Evolutionary conservation across 179 eudicot species (phyloP).

Genomic region (Camellia oleifera): DNA sequence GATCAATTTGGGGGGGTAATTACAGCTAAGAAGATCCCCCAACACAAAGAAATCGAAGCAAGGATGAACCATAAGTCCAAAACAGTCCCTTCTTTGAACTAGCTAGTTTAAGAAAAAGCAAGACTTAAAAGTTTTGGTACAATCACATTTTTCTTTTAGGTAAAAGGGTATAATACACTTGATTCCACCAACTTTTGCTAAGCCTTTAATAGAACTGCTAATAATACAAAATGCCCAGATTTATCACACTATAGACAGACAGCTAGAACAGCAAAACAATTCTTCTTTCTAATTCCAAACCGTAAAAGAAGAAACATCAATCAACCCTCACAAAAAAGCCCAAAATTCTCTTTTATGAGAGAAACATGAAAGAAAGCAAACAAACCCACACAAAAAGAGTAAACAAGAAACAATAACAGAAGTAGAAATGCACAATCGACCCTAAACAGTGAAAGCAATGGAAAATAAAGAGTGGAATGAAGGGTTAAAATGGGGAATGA

Average conservation of each 20-base stretch:
- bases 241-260: background rate
- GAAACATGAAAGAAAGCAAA: background rate
- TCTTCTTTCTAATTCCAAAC: background rate
- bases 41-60: background rate
- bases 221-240: background rate
- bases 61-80: background rate
- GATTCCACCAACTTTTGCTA: constrained; percentile 1
- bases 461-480: background rate
- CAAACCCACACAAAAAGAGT: background rate
- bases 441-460: background rate
- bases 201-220: background rate
- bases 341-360: too few species aligned
- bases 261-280: background rate
- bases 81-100: background rate
- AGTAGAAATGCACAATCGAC: background rate
- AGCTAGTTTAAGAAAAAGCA: background rate
- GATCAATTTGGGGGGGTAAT: background rate
- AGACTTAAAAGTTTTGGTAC: background rate
- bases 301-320: background rate
- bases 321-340: background rate
- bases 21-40: background rate
- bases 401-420: constrained; percentile 1
- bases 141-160: background rate
- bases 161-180: background rate
- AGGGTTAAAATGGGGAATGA: background rate